Conservation (phyloP, 2,329 filamentous ascomycete species). For the Aspergillus sp. region DNA sequence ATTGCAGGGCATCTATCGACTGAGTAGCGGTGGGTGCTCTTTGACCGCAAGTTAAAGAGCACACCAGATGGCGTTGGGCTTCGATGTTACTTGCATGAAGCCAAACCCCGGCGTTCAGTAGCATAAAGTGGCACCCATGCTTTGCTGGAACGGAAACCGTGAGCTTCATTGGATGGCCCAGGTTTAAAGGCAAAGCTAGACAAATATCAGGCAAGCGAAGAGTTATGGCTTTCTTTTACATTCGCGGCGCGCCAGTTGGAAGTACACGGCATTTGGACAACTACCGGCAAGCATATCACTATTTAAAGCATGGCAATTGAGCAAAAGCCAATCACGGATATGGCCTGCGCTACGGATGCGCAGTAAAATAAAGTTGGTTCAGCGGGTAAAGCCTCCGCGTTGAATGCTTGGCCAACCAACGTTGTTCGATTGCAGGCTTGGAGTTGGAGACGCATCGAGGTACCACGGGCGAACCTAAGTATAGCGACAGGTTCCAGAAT, state of each 20-base stretch:
- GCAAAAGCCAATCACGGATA: no score
- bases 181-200: no score
- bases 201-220: no score
- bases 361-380: neutral
- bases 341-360: neutral
- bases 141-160: no score
- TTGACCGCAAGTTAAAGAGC: conserved; percentile 28
- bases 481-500: neutral
- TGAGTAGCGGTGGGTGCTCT: conserved; percentile 20
- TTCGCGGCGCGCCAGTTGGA: no score
- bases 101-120: neutral
- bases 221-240: no score
- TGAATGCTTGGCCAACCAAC: conserved; percentile 11
- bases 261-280: neutral
- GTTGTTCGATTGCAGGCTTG: neutral
- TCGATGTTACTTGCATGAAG: conserved; percentile 7
- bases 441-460: neutral
- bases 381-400: conserved; percentile 7
- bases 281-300: neutral
- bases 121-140: neutral
- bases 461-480: neutral
- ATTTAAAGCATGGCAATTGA: conserved; percentile 2
- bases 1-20: neutral
- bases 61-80: conserved; percentile 18
- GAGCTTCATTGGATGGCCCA: no score